phyloP scores from a whole-genome alignment of 140 eudicot genomes.

The Oenanthe javanica region DNA sequence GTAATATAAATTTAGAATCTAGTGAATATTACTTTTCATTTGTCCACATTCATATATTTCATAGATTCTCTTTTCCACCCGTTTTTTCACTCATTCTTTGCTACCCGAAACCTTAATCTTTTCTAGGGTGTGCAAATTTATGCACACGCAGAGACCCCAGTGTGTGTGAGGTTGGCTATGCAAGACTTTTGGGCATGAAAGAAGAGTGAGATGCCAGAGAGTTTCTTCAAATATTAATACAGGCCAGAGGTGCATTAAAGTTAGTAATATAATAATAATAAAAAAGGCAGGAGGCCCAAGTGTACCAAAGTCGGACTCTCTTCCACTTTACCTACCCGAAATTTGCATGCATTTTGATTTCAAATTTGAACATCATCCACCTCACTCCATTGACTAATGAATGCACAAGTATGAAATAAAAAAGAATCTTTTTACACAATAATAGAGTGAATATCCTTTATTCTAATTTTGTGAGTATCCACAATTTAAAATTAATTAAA shows the following conservation, averaged over 20 bases:
- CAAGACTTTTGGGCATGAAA: constrained; percentile 17
- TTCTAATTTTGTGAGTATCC: too few relatives aligned
- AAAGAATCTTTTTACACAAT: background rate
- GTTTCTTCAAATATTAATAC: background rate
- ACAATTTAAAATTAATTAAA: too few relatives aligned
- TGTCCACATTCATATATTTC: constrained; percentile 32
- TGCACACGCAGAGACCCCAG: background rate
- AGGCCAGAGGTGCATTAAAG: too few relatives aligned
- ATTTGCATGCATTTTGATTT: constrained; percentile 17
- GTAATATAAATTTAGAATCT: constrained; percentile 15
- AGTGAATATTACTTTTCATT: constrained; percentile 25
- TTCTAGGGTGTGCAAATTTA: background rate
- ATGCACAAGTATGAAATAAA: background rate
- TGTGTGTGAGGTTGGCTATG: constrained; percentile 5
- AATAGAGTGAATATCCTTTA: background rate
- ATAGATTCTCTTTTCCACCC: constrained; percentile 20
- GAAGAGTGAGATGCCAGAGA: background rate
- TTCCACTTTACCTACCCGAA: constrained; percentile 13
- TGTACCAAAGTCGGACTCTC: constrained; percentile 16
- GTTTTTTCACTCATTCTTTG: background rate
- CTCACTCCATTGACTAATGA: background rate
- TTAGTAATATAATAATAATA: background rate
- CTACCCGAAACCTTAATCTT: background rate
- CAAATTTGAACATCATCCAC: constrained; percentile 35
- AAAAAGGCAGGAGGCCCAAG: constrained; percentile 19